Evolutionary conservation across 2,329 filamentous ascomycete genomes (phyloP).

Genomic region (Diplodia mutila): DNA sequence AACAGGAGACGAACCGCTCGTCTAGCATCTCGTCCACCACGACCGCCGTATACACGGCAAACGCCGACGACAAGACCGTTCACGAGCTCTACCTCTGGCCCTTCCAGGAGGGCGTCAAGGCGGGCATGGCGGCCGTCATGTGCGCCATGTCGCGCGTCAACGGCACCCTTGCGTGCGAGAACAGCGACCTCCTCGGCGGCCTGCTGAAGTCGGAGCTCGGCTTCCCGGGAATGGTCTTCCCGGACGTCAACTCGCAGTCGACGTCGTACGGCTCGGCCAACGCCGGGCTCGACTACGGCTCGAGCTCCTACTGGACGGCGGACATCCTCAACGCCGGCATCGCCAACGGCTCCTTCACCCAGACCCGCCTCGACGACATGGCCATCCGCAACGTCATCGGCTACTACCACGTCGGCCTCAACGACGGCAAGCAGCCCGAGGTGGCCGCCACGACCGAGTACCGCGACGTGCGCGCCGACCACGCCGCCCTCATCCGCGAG

Average conservation of each 20-base stretch:
- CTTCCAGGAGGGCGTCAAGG: slow-evolving; percentile 36
- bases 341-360: slow-evolving; percentile 36
- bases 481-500: slow-evolving; percentile 46
- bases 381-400: slow-evolving; percentile 48
- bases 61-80: slow-evolving; percentile 34
- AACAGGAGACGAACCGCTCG: slow-evolving; percentile 35
- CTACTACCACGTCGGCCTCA: slow-evolving; percentile 56
- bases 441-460: slow-evolving; percentile 29
- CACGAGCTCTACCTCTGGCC: slow-evolving; percentile 40
- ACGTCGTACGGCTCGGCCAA: slow-evolving; percentile 25
- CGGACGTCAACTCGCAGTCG: slow-evolving; percentile 38
- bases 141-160: slow-evolving; percentile 47
- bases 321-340: slow-evolving; percentile 35
- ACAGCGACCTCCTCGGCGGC: slow-evolving; percentile 50
- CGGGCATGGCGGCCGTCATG: slow-evolving; percentile 38
- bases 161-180: slow-evolving; percentile 51
- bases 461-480: slow-evolving; percentile 39
- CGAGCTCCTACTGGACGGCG: slow-evolving; percentile 29
- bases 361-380: slow-evolving; percentile 39
- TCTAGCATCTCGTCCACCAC: slow-evolving; percentile 2
- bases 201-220: slow-evolving; percentile 54
- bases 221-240: slow-evolving; percentile 36
- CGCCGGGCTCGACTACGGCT: slow-evolving; percentile 29
- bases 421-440: slow-evolving; percentile 48
- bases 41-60: slow-evolving; percentile 23